Evolutionary conservation across 208 protist genomes (phyloP).

Genomic region (Crithidia acanthocephali): DNA sequence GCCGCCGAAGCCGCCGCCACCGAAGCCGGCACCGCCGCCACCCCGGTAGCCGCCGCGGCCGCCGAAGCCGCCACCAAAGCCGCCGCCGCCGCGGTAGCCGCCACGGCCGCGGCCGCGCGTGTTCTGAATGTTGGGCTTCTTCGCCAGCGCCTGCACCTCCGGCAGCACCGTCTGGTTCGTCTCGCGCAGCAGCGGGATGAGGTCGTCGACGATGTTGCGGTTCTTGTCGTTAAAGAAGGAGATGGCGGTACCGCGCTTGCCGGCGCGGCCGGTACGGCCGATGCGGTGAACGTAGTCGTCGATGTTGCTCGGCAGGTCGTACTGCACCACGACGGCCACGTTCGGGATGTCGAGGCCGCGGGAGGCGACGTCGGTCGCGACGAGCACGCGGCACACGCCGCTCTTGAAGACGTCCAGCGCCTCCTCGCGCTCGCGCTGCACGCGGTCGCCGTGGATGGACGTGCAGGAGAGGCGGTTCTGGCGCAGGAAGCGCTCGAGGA

Average conservation of each 20-base stretch:
- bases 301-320: constrained; percentile 98
- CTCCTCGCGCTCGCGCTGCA: constrained; percentile 93
- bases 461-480: constrained; percentile 80
- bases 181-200: constrained; percentile 85
- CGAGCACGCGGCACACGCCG: constrained; percentile 90
- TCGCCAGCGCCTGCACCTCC: constrained; percentile 76
- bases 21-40: constrained; percentile 29
- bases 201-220: constrained; percentile 89
- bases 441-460: constrained; percentile 98
- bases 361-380: constrained; percentile 98
- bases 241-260: constrained; percentile 96
- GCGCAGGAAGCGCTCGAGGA: constrained; percentile 94
- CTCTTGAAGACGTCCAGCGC: constrained; percentile 92
- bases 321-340: constrained; percentile 98
- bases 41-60: constrained; percentile 26
- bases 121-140: constrained; percentile 79
- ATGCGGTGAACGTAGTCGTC: constrained; percentile 99
- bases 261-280: constrained; percentile 99
- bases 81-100: constrained; percentile 46
- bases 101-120: constrained; percentile 52
- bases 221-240: constrained; percentile 97
- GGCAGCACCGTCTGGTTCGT: constrained; percentile 83
- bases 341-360: constrained; percentile 98
- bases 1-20: constrained; percentile 29
- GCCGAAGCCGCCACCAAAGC: constrained; percentile 33